A percentile compares a stretch with the other conserved stretches of the same genome.
Conservation (phyloP, 257 asterid genomes). For the Cordia subcordata region DNA sequence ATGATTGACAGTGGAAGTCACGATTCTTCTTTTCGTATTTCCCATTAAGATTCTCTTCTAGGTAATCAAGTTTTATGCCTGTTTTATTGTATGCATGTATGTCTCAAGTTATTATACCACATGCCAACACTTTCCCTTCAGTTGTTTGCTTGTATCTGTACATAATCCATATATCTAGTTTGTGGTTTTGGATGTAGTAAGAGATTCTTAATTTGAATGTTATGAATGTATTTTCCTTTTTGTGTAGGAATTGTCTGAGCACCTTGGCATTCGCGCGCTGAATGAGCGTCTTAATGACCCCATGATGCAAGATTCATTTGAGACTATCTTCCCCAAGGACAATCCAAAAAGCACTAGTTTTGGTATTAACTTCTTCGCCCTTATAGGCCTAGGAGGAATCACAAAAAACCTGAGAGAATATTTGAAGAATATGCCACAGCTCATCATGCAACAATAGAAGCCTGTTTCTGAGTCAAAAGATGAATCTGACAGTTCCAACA, state of each 20-base stretch:
- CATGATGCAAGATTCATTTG: neutral
- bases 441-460: conserved; percentile 5
- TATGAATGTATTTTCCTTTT: no score
- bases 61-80: no score
- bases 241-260: conserved; percentile 1
- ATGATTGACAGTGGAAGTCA: conserved; percentile 2
- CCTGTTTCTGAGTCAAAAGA: neutral
- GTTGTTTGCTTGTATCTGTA: no score
- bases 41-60: conserved; percentile 4
- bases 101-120: no score
- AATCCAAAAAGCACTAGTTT: conserved; percentile 3
- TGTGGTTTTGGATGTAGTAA: no score
- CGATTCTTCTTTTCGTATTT: neutral
- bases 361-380: conserved; percentile 3
- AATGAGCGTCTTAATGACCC: conserved; percentile 5
- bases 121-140: no score
- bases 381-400: conserved; percentile 3
- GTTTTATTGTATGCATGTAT: no score
- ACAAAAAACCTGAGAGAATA: conserved; percentile 11
- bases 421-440: conserved; percentile 5
- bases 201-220: no score
- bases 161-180: no score
- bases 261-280: conserved; percentile 7
- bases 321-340: conserved; percentile 5
- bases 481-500: neutral